Evolutionary conservation across 2,329 filamentous ascomycete species (phyloP).

Genomic region (Mollisia scopiformis): DNA sequence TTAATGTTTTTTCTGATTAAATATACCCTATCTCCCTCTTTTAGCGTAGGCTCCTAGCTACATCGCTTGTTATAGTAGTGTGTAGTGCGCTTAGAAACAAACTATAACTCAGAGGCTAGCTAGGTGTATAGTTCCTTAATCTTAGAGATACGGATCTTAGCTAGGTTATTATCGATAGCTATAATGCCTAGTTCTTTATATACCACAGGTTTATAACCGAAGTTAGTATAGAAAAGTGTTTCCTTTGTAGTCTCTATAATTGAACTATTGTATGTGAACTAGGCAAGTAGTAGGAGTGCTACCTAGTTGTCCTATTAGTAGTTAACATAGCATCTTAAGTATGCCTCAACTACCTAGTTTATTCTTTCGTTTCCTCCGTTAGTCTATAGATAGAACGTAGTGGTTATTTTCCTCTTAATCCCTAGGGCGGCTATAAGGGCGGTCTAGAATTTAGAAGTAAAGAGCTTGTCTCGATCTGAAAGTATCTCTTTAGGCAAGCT

Average conservation of each 20-base stretch:
- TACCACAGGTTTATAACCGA: constrained; percentile 1
- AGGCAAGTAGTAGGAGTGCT: constrained; percentile 1
- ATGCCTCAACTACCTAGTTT: constrained; percentile 11
- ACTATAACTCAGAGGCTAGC: not conserved
- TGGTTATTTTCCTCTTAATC: constrained; percentile 15
- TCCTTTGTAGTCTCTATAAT: not conserved
- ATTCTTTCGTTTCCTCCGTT: constrained; percentile 5
- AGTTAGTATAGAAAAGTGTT: constrained; percentile 8
- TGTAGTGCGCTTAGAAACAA: not conserved
- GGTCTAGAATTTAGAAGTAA: constrained; percentile 15
- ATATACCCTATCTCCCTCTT: not conserved
- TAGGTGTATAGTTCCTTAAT: not conserved
- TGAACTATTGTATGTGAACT: constrained; percentile 16
- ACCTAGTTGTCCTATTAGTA: constrained; percentile 12
- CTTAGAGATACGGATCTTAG: not conserved
- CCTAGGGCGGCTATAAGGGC: not conserved
- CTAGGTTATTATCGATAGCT: not conserved
- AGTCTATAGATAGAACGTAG: constrained; percentile 13
- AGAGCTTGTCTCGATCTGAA: constrained; percentile 18
- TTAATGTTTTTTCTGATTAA: not conserved
- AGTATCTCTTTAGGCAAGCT: constrained; percentile 14
- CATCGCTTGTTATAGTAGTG: not conserved
- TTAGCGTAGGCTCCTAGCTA: not conserved
- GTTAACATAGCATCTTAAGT: constrained; percentile 13
- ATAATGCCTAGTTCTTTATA: not conserved